Evolutionary conservation across 1,284 basidiomycete genomes (phyloP).

Genomic region (Moesziomyces sp.): DNA sequence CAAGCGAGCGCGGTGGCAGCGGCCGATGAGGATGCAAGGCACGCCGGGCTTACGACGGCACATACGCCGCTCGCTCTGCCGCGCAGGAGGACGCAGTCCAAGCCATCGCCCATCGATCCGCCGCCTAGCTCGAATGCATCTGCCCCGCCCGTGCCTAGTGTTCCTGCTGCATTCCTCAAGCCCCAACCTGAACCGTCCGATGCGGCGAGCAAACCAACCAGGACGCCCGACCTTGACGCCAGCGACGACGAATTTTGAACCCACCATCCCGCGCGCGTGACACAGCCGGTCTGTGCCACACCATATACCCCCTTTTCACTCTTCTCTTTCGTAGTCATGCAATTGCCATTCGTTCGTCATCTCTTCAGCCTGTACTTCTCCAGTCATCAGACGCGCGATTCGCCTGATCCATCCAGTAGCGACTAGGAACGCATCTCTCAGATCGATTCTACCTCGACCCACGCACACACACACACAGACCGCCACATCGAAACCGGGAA

Average conservation of each 20-base stretch:
- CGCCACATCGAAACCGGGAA: no score
- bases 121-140: background rate
- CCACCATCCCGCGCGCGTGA: background rate
- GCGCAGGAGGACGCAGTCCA: slow-evolving; percentile 16
- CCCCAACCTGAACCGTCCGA: no score
- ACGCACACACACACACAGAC: no score
- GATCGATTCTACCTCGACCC: no score
- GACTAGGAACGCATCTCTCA: no score
- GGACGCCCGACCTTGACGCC: slow-evolving; percentile 2
- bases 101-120: slow-evolving; percentile 3
- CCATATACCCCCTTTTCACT: no score
- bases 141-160: slow-evolving; percentile 2
- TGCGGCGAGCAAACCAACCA: background rate
- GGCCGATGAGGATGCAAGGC: background rate
- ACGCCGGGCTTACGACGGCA: slow-evolving; percentile 18
- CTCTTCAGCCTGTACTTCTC: no score
- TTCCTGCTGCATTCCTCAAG: background rate
- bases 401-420: no score
- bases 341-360: no score
- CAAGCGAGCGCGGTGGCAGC: background rate
- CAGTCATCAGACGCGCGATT: no score
- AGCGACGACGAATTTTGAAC: slow-evolving; percentile 26
- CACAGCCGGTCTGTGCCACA: no score
- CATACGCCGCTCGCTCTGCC: slow-evolving; percentile 17
- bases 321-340: no score